These are phyloP conservation scores for Pseudogymnoascus sp. DNA, from an alignment of 2,329 filamentous ascomycete genomes.

Conservation along the genomic window DNA sequence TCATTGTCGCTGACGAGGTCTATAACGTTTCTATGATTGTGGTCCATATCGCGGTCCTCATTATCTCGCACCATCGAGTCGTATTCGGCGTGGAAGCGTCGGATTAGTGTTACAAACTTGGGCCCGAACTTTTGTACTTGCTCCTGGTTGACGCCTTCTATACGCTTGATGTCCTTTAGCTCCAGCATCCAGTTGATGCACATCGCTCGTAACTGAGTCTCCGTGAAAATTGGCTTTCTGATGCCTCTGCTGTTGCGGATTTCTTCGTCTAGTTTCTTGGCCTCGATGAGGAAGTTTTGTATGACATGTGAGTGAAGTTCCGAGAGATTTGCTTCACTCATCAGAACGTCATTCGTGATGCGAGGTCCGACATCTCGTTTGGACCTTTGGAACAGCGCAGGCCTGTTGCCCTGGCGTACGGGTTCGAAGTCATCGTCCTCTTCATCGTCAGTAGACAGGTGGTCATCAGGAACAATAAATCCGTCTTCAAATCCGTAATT, in stretches of 20 bases:
- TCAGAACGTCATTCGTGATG: slow-evolving; percentile 49
- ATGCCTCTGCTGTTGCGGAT: slow-evolving; percentile 54
- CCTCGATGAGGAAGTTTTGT: slow-evolving; percentile 57
- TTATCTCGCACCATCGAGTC: slow-evolving; percentile 39
- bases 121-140: slow-evolving; percentile 57
- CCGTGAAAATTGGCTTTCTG: slow-evolving; percentile 58
- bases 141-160: slow-evolving; percentile 55
- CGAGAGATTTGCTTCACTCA: slow-evolving; percentile 42
- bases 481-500: slow-evolving; percentile 32
- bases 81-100: slow-evolving; percentile 40
- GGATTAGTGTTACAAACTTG: slow-evolving; percentile 53
- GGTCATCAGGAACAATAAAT: slow-evolving; percentile 40
- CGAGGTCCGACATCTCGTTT: slow-evolving; percentile 45
- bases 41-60: slow-evolving; percentile 24
- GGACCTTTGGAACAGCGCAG: slow-evolving; percentile 42
- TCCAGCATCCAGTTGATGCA: slow-evolving; percentile 59
- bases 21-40: slow-evolving; percentile 40
- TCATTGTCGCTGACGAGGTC: slow-evolving; percentile 44
- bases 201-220: slow-evolving; percentile 65
- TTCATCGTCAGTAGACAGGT: slow-evolving; percentile 17
- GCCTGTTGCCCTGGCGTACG: slow-evolving; percentile 31
- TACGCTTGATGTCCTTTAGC: slow-evolving; percentile 53
- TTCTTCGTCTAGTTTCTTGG: slow-evolving; percentile 51
- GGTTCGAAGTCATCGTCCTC: slow-evolving; percentile 29
- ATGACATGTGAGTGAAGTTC: slow-evolving; percentile 58